Base-by-base conservation (phyloP, 2,329 filamentous ascomycete species). In the Rasamsonia emersonii region DNA sequence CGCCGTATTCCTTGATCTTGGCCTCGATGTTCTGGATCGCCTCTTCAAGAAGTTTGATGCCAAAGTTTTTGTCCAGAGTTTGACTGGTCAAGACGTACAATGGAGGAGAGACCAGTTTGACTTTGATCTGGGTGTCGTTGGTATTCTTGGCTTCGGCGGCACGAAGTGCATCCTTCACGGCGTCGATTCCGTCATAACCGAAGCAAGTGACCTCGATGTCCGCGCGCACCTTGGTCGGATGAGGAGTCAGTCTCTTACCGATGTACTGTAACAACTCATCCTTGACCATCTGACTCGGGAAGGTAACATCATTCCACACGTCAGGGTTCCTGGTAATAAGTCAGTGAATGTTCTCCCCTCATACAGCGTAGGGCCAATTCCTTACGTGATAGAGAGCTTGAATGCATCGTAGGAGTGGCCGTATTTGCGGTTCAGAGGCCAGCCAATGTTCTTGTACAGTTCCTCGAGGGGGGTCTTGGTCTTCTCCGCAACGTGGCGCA, bases 401-500 rank as follows among this genome's bases (percentile, higher is more conserved):
- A 98, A 98, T 8, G 93, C 91, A 59, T 98, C 91, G 45, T 96
- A 85, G 9, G 89, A 79, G 64, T 96, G 89, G 32, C 91, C 91
- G 58, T 86, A 98, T 69, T 89, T 93, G 71, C 86, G 88, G 77
- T 95, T 93, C 53, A 98, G 68, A 30, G 93, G 91, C 93, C 93
- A 98, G 44, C 79, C 86, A 58, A 98, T 95, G 47, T 72, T 79
- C 71, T 94, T 81, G 66, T 98, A 98, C 36, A 98, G 75, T 32
- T 79, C 75, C 71, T 96, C 86, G 54, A 98, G 93, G n/a, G 89
- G 88, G 18, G 79, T 83, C 56, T 83, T 79, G 25, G 86, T 93
- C 75, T 95, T 95, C 70, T 98, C 88, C 46, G 91, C 89, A 42
- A 98, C 91, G 62, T 98, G 91, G 61, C 89, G 82, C 84, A 98